A percentile compares a stretch with the other conserved stretches of the same genome.
phyloP scores from a whole-genome alignment of 768 basidiomycete species.

The Rhodotorula sphaerocarpa region DNA sequence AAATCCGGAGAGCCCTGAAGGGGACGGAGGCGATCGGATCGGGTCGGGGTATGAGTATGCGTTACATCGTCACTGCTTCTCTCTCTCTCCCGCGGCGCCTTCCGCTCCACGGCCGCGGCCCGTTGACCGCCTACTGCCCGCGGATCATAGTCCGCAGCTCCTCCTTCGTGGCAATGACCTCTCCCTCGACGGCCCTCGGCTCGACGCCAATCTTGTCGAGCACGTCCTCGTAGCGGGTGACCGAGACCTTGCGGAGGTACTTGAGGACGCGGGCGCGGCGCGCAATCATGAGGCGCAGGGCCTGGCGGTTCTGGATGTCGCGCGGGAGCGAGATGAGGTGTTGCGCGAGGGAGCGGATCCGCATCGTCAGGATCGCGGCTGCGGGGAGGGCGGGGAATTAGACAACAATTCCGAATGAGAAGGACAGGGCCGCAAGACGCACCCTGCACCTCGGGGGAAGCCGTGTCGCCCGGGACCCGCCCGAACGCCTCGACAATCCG shows the following conservation, averaged over 20 bases:
- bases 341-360: constrained; percentile 71
- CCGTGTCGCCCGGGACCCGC: constrained; percentile 62
- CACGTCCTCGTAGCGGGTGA: constrained; percentile 63
- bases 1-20: too few species aligned
- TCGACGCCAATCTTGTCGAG: constrained; percentile 70
- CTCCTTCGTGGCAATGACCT: constrained; percentile 56
- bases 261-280: constrained; percentile 71
- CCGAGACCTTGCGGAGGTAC: constrained; percentile 62
- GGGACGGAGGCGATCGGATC: too few species aligned
- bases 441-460: constrained; percentile 87
- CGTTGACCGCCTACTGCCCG: constrained; percentile 1
- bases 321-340: constrained; percentile 59
- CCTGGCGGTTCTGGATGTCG: constrained; percentile 66
- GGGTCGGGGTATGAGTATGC: too few species aligned
- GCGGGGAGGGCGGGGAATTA: too few species aligned
- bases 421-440: constrained; percentile 37
- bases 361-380: constrained; percentile 80
- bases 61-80: too few species aligned
- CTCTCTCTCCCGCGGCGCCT: too few species aligned
- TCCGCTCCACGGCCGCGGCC: too few species aligned
- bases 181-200: constrained; percentile 74
- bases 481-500: constrained; percentile 76
- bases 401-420: too few species aligned
- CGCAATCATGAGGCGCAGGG: constrained; percentile 70
- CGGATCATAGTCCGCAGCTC: constrained; percentile 31